Evolutionary conservation across 2,329 filamentous ascomycete genomes (phyloP), one percentile per base, ranked within the genome.

Genomic region (Tolypocladium tundrense): DNA sequence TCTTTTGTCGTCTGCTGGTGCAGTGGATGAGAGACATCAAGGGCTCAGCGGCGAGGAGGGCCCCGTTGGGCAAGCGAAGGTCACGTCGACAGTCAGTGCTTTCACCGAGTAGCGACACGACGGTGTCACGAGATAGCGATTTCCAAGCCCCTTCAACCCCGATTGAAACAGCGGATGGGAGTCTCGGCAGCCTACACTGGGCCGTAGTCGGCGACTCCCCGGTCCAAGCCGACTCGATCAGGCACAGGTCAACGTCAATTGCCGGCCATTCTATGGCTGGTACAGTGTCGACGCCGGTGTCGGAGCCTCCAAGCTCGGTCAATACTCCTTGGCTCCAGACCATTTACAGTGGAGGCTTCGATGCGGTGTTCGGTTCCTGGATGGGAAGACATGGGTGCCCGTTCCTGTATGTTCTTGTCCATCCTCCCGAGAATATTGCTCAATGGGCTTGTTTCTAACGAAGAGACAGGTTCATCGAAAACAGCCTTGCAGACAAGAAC

Each of bases 301-400:
- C 16, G 27, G 48, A 51, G 1, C 19, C 31, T 35, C 16, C 10
- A 19, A 16, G 27, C 27, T 27, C 60, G 1, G 10, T 53, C 0
- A 67, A 68, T 50, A 60, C 48, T 1, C 54, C 55, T 42, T 70
- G 67, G 66, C 61, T 70, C 3, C 62, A 64, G 14, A 60, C 55
- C 10, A 66, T 75, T 11, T 75, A 73, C 59, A 61, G 66, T 37
- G 63, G 64, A 48, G 69, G 70, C 0, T 77, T 75, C 42, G 72
- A 75, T 53, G 65, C 68, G 3, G 66, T 75, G 0, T 75, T 76
- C 61, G 74, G 73, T 1, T 75, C 72, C 0, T 76, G 72, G 73
- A 68, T 76, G 64, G 73, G 74, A 0, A 69, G 69, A 58, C 71
- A 75, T 53, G 70, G 73, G 56, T 75, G 72, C 59, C 74, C 74